A percentile compares a stretch with the other conserved stretches of the same genome.
These are phyloP conservation scores for Pseudopithomyces chartarum DNA, from an alignment of 2,329 filamentous ascomycete genomes.

Conservation along the genomic window DNA sequence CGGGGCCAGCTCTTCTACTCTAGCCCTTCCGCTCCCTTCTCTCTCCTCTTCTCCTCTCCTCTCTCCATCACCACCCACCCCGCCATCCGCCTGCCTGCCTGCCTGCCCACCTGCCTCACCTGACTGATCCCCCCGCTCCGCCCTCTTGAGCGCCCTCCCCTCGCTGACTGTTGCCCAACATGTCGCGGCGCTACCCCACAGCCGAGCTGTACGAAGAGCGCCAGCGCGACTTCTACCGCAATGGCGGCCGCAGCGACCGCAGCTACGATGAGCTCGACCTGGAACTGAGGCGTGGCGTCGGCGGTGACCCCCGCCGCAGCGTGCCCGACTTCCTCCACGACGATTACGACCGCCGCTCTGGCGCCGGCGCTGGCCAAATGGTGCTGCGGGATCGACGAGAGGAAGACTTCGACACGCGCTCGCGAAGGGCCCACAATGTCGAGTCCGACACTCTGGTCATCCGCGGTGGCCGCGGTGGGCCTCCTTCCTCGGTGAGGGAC, in stretches of 20 bases:
- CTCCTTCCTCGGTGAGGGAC: constrained; percentile 32
- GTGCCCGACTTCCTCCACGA: constrained; percentile 56
- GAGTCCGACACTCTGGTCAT: constrained; percentile 48
- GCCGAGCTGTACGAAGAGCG: constrained; percentile 56
- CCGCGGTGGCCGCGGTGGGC: constrained; percentile 35
- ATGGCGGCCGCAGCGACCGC: constrained; percentile 44
- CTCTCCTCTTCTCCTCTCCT: background rate
- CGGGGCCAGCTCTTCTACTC: background rate
- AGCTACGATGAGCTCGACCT: constrained; percentile 58
- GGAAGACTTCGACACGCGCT: constrained; percentile 42
- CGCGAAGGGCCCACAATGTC: constrained; percentile 42
- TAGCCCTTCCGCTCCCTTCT: background rate
- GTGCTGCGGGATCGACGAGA: constrained; percentile 53
- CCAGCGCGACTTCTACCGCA: constrained; percentile 56
- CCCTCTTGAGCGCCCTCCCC: constrained; percentile 13
- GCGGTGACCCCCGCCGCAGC: constrained; percentile 46
- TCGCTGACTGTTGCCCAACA: constrained; percentile 29
- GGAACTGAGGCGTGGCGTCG: constrained; percentile 45
- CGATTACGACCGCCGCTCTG: constrained; percentile 54
- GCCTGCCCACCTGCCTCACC: no score
- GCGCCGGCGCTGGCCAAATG: constrained; percentile 50
- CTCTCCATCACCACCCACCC: background rate
- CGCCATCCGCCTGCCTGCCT: background rate
- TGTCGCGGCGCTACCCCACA: constrained; percentile 53
- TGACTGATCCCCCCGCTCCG: no score